Evolutionary conservation across 2,329 filamentous ascomycete genomes (phyloP).

Genomic region (Ophiostoma ulmi): DNA sequence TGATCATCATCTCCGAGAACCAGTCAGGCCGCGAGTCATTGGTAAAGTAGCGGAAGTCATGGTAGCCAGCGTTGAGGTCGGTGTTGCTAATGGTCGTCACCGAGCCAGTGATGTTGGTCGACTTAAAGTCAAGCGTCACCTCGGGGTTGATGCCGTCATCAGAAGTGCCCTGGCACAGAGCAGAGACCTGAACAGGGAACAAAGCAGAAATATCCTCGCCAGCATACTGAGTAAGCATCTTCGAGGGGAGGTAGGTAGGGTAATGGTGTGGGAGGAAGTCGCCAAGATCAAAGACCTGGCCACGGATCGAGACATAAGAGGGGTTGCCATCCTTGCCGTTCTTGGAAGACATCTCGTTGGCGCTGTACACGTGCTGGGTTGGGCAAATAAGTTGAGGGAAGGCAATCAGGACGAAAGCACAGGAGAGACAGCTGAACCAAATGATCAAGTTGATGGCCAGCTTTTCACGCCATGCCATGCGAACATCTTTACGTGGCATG

Average conservation of each 20-base stretch:
- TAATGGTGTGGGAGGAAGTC: constrained; percentile 73
- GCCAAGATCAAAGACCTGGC: constrained; percentile 79
- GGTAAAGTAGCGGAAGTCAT: constrained; percentile 84
- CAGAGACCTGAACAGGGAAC: constrained; percentile 91
- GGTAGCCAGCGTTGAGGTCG: constrained; percentile 74
- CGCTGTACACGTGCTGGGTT: constrained; percentile 79
- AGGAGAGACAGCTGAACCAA: constrained; percentile 74
- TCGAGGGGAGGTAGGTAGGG: constrained; percentile 57
- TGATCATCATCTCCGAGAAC: constrained; percentile 84
- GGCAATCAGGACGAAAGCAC: constrained; percentile 82
- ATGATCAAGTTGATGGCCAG: constrained; percentile 96
- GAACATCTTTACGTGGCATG: constrained; percentile 89
- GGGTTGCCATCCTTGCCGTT: constrained; percentile 63
- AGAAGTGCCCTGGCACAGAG: constrained; percentile 74
- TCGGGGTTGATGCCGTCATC: constrained; percentile 58
- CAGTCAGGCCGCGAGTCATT: constrained; percentile 83
- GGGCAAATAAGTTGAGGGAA: constrained; percentile 89
- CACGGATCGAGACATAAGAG: constrained; percentile 77
- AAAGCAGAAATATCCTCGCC: constrained; percentile 80
- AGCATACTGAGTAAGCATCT: constrained; percentile 70
- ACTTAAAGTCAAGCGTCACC: constrained; percentile 80
- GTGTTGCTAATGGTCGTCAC: constrained; percentile 58
- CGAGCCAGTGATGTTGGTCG: constrained; percentile 66
- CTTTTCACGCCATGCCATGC: constrained; percentile 93
- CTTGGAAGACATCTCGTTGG: constrained; percentile 65